These are phyloP conservation scores for Suhomyces bokatorum DNA, from an alignment of 1,139 yeast species.

Conservation along the genomic window DNA sequence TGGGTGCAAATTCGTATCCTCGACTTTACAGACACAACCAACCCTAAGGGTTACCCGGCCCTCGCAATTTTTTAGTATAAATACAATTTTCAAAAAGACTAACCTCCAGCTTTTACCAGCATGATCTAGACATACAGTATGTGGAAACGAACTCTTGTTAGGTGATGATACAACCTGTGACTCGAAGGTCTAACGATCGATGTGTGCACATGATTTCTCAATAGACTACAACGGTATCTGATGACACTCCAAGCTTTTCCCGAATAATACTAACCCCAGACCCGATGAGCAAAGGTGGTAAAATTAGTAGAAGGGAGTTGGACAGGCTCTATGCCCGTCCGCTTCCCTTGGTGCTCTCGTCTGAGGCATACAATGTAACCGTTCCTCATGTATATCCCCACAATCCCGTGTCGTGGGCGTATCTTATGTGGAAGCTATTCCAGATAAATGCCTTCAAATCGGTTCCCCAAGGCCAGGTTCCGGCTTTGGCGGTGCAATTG, in stretches of 20 bases:
- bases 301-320: conserved; percentile 23
- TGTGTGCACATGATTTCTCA: conserved; percentile 83
- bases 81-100: neutral
- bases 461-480: conserved; percentile 28
- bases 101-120: neutral
- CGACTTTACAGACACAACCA: neutral
- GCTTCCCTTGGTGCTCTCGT: conserved; percentile 50
- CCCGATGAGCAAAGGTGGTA: conserved; percentile 22
- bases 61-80: conserved; percentile 4
- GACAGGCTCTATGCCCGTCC: conserved; percentile 42
- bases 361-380: conserved; percentile 31
- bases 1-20: neutral
- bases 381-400: conserved; percentile 53
- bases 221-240: conserved; percentile 99
- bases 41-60: conserved; percentile 10
- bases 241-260: conserved; percentile 22
- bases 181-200: conserved; percentile 54
- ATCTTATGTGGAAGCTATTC: conserved; percentile 39
- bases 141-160: conserved; percentile 12
- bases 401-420: conserved; percentile 62
- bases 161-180: conserved; percentile 51
- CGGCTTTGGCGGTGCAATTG: conserved; percentile 26
- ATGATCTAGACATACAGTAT: conserved; percentile 6
- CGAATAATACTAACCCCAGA: conserved; percentile 9
- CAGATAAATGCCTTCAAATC: conserved; percentile 23